Evolutionary conservation across 352 stramenopile genomes (phyloP).

Genomic region (Peronospora farinosa): DNA sequence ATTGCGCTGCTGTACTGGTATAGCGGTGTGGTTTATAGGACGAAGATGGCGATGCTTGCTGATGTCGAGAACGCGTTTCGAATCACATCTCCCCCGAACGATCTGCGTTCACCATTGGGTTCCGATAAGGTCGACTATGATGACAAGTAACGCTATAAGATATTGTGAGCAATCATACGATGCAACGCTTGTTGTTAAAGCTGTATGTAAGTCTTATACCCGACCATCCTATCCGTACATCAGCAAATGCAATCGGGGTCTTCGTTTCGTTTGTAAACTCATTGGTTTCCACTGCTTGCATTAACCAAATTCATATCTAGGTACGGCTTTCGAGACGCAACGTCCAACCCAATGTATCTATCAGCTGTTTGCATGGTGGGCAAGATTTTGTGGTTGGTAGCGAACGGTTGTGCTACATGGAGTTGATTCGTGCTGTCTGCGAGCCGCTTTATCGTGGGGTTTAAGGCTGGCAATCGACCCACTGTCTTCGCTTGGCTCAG

Average conservation of each 20-base stretch:
- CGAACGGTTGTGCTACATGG: conserved; percentile 43
- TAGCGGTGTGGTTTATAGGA: conserved; percentile 44
- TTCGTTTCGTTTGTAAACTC: conserved; percentile 5
- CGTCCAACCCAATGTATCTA: conserved; percentile 51
- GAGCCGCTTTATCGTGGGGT: conserved; percentile 64
- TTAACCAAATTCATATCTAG: neutral
- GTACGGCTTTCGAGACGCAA: neutral
- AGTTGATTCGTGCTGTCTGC: too few species aligned
- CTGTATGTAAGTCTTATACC: neutral
- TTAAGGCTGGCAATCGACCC: conserved; percentile 68
- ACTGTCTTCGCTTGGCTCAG: too few species aligned
- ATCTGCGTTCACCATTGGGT: conserved; percentile 41
- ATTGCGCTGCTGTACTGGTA: conserved; percentile 63
- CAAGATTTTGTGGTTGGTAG: conserved; percentile 60
- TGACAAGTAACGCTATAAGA: conserved; percentile 20
- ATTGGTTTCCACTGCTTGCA: neutral
- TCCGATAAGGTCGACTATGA: conserved; percentile 35
- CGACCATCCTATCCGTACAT: neutral
- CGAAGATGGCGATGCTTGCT: conserved; percentile 40
- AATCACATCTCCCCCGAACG: conserved; percentile 27
- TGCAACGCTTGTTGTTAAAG: neutral
- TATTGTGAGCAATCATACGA: conserved; percentile 1
- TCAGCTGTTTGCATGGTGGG: conserved; percentile 50
- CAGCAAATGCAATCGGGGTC: neutral
- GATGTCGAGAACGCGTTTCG: conserved; percentile 37